Conservation (phyloP, 2,329 filamentous ascomycete species). For the Coniochaeta prunicola region DNA sequence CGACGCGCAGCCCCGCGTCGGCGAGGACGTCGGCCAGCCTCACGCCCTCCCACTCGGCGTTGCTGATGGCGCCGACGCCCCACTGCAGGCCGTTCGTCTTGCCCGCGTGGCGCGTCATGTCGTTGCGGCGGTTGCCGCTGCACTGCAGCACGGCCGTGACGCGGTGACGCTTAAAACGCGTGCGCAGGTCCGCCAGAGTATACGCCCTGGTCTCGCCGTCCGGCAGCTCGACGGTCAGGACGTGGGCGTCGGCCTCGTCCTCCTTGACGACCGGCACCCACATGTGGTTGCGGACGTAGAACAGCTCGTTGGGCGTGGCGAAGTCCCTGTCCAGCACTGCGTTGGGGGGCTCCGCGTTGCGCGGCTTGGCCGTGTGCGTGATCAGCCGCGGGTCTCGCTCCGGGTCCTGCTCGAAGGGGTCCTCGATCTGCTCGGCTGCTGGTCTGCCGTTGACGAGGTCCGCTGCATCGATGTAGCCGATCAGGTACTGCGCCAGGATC, state of each 20-base stretch:
- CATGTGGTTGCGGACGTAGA: constrained; percentile 57
- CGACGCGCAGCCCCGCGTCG: not conserved
- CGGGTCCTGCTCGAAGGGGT: constrained; percentile 52
- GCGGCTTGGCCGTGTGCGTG: constrained; percentile 45
- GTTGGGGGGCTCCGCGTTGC: constrained; percentile 54
- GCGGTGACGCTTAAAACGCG: constrained; percentile 39
- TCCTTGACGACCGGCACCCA: constrained; percentile 47
- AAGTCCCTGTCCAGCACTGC: constrained; percentile 40
- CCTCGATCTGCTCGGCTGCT: constrained; percentile 46
- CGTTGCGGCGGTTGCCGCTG: constrained; percentile 50
- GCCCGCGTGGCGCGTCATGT: constrained; percentile 45
- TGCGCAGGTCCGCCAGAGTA: constrained; percentile 45
- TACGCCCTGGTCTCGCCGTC: constrained; percentile 47
- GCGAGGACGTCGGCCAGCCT: not conserved
- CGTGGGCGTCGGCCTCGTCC: constrained; percentile 31
- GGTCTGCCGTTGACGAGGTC: constrained; percentile 54
- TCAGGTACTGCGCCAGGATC: constrained; percentile 56
- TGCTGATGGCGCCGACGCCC: constrained; percentile 53
- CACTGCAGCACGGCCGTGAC: constrained; percentile 53
- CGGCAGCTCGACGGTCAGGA: constrained; percentile 45
- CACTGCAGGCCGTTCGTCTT: constrained; percentile 52
- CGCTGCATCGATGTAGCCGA: constrained; percentile 51
- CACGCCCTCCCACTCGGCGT: constrained; percentile 39
- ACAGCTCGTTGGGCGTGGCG: constrained; percentile 46
- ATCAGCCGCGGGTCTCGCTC: constrained; percentile 41